Evolutionary conservation across 2,329 filamentous ascomycete species (phyloP).

Genomic region (Boeremia exigua): DNA sequence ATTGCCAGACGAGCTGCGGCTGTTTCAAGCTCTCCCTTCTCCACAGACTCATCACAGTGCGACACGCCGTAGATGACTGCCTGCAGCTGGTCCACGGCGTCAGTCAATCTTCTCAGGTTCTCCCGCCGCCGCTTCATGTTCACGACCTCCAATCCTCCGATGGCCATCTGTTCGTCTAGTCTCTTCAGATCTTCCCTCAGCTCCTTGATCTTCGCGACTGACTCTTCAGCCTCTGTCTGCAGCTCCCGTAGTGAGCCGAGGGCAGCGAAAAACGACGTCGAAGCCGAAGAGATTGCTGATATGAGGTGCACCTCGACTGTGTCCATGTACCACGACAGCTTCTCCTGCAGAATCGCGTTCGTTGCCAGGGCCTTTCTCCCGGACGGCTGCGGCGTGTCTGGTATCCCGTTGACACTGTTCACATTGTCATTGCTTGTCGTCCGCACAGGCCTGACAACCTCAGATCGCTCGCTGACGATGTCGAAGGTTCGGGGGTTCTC

Average conservation of each 20-base stretch:
- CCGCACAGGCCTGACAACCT: slow-evolving; percentile 78
- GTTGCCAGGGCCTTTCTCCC: slow-evolving; percentile 86
- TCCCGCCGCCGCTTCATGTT: slow-evolving; percentile 81
- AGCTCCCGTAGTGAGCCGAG: slow-evolving; percentile 88
- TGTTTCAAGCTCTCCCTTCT: slow-evolving; percentile 80
- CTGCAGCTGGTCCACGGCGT: slow-evolving; percentile 82
- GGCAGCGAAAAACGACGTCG: slow-evolving; percentile 94
- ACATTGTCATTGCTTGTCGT: slow-evolving; percentile 57
- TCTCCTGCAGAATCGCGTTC: slow-evolving; percentile 97
- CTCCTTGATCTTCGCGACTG: slow-evolving; percentile 82
- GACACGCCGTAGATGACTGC: slow-evolving; percentile 77
- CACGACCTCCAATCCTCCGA: slow-evolving; percentile 83
- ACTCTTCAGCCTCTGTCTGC: slow-evolving; percentile 90
- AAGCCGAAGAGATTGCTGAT: slow-evolving; percentile 92
- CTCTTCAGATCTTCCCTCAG: slow-evolving; percentile 79
- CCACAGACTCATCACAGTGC: slow-evolving; percentile 79
- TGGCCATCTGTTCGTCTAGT: slow-evolving; percentile 85
- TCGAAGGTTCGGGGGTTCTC: slow-evolving; percentile 97
- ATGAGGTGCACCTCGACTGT: slow-evolving; percentile 98
- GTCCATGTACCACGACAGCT: slow-evolving; percentile 99
- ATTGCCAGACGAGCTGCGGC: slow-evolving; percentile 79
- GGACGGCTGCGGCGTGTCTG: slow-evolving; percentile 60
- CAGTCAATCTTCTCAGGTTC: slow-evolving; percentile 81
- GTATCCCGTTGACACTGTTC: slow-evolving; percentile 62
- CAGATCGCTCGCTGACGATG: slow-evolving; percentile 92